phyloP scores from a whole-genome alignment of 1,284 basidiomycete genomes.

The Clitocybe nebularis region DNA sequence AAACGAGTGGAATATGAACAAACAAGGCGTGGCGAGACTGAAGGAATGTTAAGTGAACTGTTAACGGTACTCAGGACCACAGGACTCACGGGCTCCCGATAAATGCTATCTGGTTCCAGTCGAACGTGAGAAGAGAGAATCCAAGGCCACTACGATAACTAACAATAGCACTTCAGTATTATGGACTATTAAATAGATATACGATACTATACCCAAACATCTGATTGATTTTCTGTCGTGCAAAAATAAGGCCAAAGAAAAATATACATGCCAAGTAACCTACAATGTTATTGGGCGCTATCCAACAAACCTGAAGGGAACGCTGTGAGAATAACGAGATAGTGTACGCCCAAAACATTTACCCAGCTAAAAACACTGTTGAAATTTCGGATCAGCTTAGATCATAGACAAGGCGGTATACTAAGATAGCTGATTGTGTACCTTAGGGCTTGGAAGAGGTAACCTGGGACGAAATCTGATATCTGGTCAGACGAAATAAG shows the following conservation, averaged over 20 bases:
- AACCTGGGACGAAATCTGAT: constrained; percentile 59
- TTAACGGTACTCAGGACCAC: too few species aligned
- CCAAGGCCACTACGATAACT: constrained; percentile 35
- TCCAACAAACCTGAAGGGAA: constrained; percentile 54
- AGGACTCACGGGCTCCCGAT: constrained; percentile 36
- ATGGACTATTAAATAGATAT: not conserved
- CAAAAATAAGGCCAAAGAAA: constrained; percentile 5
- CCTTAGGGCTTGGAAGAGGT: constrained; percentile 62
- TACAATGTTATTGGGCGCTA: constrained; percentile 35
- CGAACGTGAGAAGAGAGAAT: constrained; percentile 44
- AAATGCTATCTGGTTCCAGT: constrained; percentile 60
- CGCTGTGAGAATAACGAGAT: too few species aligned
- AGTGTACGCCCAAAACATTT: too few species aligned
- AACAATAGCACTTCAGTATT: not conserved
- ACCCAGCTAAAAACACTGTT: constrained; percentile 35
- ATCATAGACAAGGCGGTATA: not conserved
- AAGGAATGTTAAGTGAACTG: constrained; percentile 25
- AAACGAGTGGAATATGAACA: constrained; percentile 7
- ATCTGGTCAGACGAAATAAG: not conserved
- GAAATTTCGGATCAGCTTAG: not conserved
- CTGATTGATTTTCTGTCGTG: constrained; percentile 36
- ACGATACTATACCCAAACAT: constrained; percentile 37
- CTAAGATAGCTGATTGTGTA: too few species aligned
- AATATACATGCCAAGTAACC: constrained; percentile 10
- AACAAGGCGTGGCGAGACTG: constrained; percentile 56